phyloP scores from a whole-genome alignment of 2,329 filamentous ascomycete species.

The Emericellopsis atlantica region DNA sequence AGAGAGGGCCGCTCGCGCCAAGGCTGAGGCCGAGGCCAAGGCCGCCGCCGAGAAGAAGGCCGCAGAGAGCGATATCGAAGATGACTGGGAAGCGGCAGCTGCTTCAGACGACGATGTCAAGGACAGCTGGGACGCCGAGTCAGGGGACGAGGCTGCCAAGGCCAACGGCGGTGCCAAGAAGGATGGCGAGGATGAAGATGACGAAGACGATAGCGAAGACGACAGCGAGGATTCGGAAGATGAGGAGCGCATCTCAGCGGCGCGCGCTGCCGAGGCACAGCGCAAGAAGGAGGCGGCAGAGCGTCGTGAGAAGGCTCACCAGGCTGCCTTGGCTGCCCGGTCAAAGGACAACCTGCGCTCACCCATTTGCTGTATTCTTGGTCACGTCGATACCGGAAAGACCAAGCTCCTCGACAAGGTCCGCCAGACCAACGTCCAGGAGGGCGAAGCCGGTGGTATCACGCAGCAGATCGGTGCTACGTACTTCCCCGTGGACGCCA shows the following conservation, averaged over 20 bases:
- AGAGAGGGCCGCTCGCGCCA: conserved; percentile 43
- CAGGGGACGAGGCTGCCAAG: conserved; percentile 46
- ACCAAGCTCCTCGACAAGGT: conserved; percentile 99
- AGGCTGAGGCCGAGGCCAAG: conserved; percentile 42
- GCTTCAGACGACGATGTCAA: conserved; percentile 72
- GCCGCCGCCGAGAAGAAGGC: conserved; percentile 41
- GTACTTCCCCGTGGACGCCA: conserved; percentile 92
- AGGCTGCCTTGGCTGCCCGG: conserved; percentile 79
- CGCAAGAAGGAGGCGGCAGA: conserved; percentile 83
- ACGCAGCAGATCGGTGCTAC: conserved; percentile 99
- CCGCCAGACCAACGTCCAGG: conserved; percentile 95
- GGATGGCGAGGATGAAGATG: conserved; percentile 10
- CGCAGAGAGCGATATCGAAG: conserved; percentile 49
- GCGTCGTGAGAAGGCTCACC: conserved; percentile 77
- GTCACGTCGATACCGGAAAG: conserved; percentile 99
- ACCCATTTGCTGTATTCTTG: conserved; percentile 98
- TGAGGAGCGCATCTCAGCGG: conserved; percentile 57
- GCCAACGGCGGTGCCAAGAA: conserved; percentile 23
- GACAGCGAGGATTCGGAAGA: conserved; percentile 15
- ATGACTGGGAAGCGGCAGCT: conserved; percentile 83
- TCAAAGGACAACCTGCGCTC: conserved; percentile 93
- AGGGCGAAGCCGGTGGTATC: conserved; percentile 98
- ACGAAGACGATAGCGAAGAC: conserved; percentile 35
- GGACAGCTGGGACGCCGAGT: conserved; percentile 88
- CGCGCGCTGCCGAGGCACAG: conserved; percentile 57